Evolutionary conservation across 805 yeast species (phyloP), one percentile per base, ranked within the genome.

Genomic region (Cyberlindnera amylophila): DNA sequence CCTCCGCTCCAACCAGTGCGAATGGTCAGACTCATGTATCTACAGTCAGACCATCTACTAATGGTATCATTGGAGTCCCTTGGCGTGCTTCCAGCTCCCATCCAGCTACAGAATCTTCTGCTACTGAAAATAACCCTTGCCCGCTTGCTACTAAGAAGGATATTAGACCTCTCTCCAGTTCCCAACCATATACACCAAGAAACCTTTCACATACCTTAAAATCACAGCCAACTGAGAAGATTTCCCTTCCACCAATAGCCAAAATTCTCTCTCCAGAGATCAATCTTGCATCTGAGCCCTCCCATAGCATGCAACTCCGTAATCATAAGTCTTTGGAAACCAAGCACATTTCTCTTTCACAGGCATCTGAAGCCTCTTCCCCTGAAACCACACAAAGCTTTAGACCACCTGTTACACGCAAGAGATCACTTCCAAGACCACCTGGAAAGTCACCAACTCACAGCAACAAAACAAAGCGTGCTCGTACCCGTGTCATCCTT

Each of bases 1-100:
- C 49, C 3, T 41, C 46, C 28, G 38, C 34, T 17, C 47, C 42
- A 13, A 39, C 38, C 12, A 37, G 34, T 32, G 41, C 32, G 14
- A 13, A 13, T 6, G 30, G 6, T 12, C 30, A 27, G n/a, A 6
- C 30, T 27, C 30, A 12, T 27, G 5, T 12, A 27, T 27, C 8
- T 12, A 13, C 30, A 8, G 30, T 12, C 13, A 13, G 5, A 13
- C 13, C 13, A 13, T 27, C 27, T 27, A 11, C 10, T 13, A 27
- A 11, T 8, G 27, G 27, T 23, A 23, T 23, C 27, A 23, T 7
- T 8, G 27, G 10, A 23, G 27, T n/a, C n/a, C n/a, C n/a, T n/a
- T n/a, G n/a, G n/a, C n/a, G n/a, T n/a, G n/a, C n/a, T n/a, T n/a
- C n/a, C n/a, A n/a, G n/a, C n/a, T n/a, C n/a, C n/a, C n/a, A n/a